These are phyloP conservation scores for Picea glauca DNA, from an alignment of 75 land plant genomes.

Conservation along the genomic window DNA sequence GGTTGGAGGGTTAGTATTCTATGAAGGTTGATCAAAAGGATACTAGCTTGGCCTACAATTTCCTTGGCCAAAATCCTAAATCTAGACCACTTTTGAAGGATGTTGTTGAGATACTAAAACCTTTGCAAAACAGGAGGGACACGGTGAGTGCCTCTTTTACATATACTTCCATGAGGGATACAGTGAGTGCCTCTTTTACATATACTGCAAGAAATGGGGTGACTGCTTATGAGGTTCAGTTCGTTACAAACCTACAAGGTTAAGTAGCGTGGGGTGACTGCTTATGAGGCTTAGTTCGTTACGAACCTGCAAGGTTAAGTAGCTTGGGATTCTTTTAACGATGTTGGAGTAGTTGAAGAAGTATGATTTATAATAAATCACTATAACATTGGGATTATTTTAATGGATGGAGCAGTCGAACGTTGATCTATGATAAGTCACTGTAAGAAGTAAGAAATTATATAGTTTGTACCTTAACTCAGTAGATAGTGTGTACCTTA, in stretches of 20 bases:
- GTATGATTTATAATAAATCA: too few relatives aligned
- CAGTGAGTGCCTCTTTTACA: too few relatives aligned
- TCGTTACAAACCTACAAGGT: not conserved
- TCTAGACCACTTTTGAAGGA: constrained; percentile 25
- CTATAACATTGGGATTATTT: too few relatives aligned
- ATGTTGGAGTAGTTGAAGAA: too few relatives aligned
- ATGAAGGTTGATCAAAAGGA: constrained; percentile 29
- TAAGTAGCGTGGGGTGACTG: not conserved
- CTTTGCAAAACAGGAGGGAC: constrained; percentile 23
- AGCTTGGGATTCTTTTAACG: too few relatives aligned
- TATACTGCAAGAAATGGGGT: not conserved
- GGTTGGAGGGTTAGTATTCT: constrained; percentile 30
- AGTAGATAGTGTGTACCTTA: too few relatives aligned
- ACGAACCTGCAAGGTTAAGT: too few relatives aligned
- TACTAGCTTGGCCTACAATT: constrained; percentile 28
- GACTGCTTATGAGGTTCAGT: not conserved
- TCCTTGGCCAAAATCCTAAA: constrained; percentile 31
- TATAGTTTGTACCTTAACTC: too few relatives aligned
- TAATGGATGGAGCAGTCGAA: too few relatives aligned
- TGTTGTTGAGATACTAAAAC: constrained; percentile 26
- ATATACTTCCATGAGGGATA: not conserved
- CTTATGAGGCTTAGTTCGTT: too few relatives aligned
- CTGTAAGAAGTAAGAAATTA: too few relatives aligned
- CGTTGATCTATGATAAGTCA: too few relatives aligned
- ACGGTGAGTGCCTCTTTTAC: constrained; percentile 7